Percentiles rank a stretch among this genome's conserved stretches.
phyloP scores from a whole-genome alignment of 495 filamentous ascomycete genomes.

The Eremomyces bilateralis region DNA sequence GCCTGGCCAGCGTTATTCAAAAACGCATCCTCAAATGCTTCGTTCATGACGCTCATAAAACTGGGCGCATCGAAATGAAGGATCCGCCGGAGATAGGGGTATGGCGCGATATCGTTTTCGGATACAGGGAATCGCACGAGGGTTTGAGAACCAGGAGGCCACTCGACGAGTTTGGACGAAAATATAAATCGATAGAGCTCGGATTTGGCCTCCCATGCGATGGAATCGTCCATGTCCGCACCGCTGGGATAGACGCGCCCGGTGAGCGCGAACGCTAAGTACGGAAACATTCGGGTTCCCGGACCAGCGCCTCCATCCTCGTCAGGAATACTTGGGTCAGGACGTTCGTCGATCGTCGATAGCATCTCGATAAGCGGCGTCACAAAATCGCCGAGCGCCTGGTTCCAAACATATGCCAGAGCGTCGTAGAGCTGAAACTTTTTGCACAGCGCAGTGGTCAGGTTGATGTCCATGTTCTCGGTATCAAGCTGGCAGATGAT shows the following conservation, averaged over 20 bases:
- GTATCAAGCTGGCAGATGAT: slow-evolving; percentile 87
- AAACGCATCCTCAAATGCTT: slow-evolving; percentile 90
- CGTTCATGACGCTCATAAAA: slow-evolving; percentile 87
- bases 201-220: slow-evolving; percentile 55
- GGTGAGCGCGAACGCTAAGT: slow-evolving; percentile 81
- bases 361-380: slow-evolving; percentile 76
- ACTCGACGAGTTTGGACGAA: slow-evolving; percentile 47
- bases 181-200: slow-evolving; percentile 85
- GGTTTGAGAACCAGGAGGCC: slow-evolving; percentile 35
- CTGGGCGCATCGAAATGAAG: slow-evolving; percentile 75
- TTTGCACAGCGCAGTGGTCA: slow-evolving; percentile 76
- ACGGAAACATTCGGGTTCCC: slow-evolving; percentile 83
- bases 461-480: slow-evolving; percentile 77
- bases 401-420: slow-evolving; percentile 92
- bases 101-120: slow-evolving; percentile 37
- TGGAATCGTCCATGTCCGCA: slow-evolving; percentile 44
- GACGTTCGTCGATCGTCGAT: slow-evolving; percentile 31
- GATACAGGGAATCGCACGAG: slow-evolving; percentile 29
- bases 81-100: slow-evolving; percentile 63
- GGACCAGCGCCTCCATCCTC: no score
- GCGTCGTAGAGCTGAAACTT: slow-evolving; percentile 84
- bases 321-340: no score
- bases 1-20: slow-evolving; percentile 20
- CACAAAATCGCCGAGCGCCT: slow-evolving; percentile 69
- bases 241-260: slow-evolving; percentile 81